phyloP scores from a whole-genome alignment of 2,329 filamentous ascomycete genomes.

The Pestalotiopsis sp. region DNA sequence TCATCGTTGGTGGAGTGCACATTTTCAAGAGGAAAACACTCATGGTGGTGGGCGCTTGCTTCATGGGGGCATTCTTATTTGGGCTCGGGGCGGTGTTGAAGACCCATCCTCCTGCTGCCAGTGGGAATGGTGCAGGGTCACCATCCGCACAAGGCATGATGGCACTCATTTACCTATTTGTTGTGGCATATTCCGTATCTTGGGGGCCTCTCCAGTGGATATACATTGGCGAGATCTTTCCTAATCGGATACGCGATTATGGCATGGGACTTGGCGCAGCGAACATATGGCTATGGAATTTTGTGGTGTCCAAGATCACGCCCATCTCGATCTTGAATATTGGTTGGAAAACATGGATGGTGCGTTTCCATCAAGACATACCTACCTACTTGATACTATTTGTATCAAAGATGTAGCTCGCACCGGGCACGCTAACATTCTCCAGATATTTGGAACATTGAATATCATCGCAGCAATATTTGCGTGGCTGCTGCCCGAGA shows the following conservation, averaged over 20 bases:
- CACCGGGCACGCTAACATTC: neutral
- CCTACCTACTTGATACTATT: neutral
- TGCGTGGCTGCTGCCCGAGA: conserved; percentile 4
- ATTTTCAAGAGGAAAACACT: conserved; percentile 6
- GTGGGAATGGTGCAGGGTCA: conserved; percentile 32
- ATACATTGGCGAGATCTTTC: conserved; percentile 41
- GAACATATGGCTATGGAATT: conserved; percentile 53
- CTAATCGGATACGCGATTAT: conserved; percentile 49
- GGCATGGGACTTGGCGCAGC: conserved; percentile 48
- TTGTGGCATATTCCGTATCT: conserved; percentile 53
- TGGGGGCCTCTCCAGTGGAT: conserved; percentile 55
- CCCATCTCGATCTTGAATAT: conserved; percentile 2
- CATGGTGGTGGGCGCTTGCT: neutral
- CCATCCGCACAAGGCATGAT: conserved; percentile 52
- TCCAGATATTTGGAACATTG: conserved; percentile 6
- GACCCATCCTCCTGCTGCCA: conserved; percentile 31
- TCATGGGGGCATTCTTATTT: conserved; percentile 22
- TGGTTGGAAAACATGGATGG: conserved; percentile 12
- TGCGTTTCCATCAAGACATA: neutral
- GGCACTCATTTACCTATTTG: conserved; percentile 57
- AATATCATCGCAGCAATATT: neutral
- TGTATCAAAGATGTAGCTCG: neutral
- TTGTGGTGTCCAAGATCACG: conserved; percentile 30
- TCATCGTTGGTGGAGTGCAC: conserved; percentile 7
- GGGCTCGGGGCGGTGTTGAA: conserved; percentile 48